Conservation (phyloP, 2,329 filamentous ascomycete genomes). For the Diaporthe aspalathi region DNA sequence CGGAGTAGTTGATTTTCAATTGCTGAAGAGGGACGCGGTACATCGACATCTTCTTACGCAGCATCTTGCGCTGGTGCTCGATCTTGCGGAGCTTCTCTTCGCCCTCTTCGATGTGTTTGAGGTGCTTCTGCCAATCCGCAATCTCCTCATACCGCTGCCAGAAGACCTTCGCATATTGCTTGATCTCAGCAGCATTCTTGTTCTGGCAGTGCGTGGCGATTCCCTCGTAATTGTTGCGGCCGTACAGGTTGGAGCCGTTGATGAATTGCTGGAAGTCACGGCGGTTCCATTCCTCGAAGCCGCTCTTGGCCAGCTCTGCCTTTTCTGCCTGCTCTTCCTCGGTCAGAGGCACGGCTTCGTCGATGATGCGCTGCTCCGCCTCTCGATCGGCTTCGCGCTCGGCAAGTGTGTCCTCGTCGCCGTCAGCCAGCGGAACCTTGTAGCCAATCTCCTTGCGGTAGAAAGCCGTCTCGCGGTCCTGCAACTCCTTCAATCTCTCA, state of each 20-base stretch:
- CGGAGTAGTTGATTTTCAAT: conserved; percentile 98
- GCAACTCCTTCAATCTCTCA: conserved; percentile 82
- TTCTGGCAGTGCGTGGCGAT: conserved; percentile 93
- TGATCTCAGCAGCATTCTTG: conserved; percentile 87
- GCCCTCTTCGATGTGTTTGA: conserved; percentile 90
- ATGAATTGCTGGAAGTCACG: conserved; percentile 98
- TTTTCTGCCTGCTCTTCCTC: conserved; percentile 93
- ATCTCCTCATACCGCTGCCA: conserved; percentile 97
- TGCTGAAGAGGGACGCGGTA: conserved; percentile 98
- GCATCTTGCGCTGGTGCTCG: conserved; percentile 90
- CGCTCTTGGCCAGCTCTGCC: conserved; percentile 80
- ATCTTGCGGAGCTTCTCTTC: conserved; percentile 91
- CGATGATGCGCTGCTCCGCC: conserved; percentile 90
- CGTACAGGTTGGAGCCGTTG: conserved; percentile 93
- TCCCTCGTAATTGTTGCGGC: conserved; percentile 83
- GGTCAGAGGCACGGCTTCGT: conserved; percentile 87
- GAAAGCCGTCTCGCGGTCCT: conserved; percentile 95
- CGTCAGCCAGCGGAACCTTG: conserved; percentile 90
- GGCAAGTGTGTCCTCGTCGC: conserved; percentile 83
- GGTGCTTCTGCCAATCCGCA: conserved; percentile 86
- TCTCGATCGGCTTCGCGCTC: conserved; percentile 90
- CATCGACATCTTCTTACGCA: conserved; percentile 94
- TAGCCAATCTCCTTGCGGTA: conserved; percentile 97
- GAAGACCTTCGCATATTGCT: conserved; percentile 92
- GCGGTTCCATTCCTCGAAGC: conserved; percentile 95